A percentile compares a stretch with the other conserved stretches of the same genome.
phyloP scores from a whole-genome alignment of 805 yeast genomes.

The Babjeviella inositovora region DNA sequence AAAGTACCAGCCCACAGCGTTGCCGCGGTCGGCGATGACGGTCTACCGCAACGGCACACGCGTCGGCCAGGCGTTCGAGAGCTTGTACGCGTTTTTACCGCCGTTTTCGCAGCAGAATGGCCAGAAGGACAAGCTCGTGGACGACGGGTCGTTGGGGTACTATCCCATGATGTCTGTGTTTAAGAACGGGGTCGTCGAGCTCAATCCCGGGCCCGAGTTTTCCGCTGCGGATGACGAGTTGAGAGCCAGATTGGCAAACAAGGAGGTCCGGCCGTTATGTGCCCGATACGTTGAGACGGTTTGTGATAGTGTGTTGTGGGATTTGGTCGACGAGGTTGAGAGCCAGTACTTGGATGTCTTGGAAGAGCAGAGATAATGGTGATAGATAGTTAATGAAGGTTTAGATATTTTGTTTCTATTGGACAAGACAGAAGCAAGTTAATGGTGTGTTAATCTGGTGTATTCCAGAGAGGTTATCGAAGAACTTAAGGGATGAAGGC shows the following conservation, averaged over 20 bases:
- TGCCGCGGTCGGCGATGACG: conserved; percentile 42
- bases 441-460: no score
- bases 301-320: conserved; percentile 73
- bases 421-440: background rate
- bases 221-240: conserved; percentile 21
- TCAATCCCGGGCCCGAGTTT: conserved; percentile 58
- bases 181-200: conserved; percentile 57
- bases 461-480: no score
- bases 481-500: no score
- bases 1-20: conserved; percentile 25
- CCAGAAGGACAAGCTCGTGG: conserved; percentile 24
- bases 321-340: conserved; percentile 72
- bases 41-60: conserved; percentile 67
- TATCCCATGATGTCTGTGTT: conserved; percentile 82
- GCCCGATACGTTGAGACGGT: conserved; percentile 53
- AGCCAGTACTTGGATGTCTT: conserved; percentile 34
- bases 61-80: conserved; percentile 49
- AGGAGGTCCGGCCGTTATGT: conserved; percentile 29
- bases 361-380: conserved; percentile 9
- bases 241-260: conserved; percentile 6
- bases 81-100: conserved; percentile 64
- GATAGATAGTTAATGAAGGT: background rate
- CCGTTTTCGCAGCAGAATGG: conserved; percentile 45
- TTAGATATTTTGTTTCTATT: background rate
- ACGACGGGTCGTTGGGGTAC: conserved; percentile 82